Conservation (phyloP, 306 rosid species). For the Prunus salicina region DNA sequence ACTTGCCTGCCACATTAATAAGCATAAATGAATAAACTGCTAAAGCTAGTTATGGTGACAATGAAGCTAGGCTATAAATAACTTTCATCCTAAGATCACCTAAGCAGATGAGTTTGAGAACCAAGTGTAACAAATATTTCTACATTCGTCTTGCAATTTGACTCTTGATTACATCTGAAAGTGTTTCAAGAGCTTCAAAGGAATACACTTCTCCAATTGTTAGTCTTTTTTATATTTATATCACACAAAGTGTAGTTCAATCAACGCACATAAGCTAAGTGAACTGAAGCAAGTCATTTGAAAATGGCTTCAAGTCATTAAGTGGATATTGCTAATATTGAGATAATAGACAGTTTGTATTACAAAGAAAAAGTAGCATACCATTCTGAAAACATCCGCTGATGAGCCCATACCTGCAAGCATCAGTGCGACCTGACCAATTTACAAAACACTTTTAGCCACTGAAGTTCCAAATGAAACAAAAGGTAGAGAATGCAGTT, state of each 20-base stretch:
- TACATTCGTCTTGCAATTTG: neutral
- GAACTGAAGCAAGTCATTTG: neutral
- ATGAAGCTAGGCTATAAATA: conserved; percentile 1
- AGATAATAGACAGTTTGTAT: neutral
- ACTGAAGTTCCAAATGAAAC: neutral
- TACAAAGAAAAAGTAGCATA: conserved; percentile 12
- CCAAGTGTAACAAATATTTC: neutral
- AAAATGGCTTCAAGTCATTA: neutral
- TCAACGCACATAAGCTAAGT: neutral
- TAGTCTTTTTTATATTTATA: neutral
- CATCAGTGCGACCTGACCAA: conserved; percentile 81
- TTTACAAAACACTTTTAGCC: conserved; percentile 20
- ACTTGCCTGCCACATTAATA: conserved; percentile 63
- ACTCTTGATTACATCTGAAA: neutral
- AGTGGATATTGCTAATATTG: neutral
- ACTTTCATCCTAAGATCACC: conserved; percentile 1
- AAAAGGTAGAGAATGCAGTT: neutral
- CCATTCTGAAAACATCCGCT: conserved; percentile 83
- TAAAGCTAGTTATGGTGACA: conserved; percentile 2
- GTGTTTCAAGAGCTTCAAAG: conserved; percentile 13
- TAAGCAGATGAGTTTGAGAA: neutral
- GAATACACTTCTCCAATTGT: neutral
- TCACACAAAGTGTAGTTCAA: neutral
- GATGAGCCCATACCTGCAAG: conserved; percentile 90
- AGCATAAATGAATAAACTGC: conserved; percentile 13